Base-by-base conservation (phyloP, 257 asterid genomes). In the Haberlea rhodopensis region DNA sequence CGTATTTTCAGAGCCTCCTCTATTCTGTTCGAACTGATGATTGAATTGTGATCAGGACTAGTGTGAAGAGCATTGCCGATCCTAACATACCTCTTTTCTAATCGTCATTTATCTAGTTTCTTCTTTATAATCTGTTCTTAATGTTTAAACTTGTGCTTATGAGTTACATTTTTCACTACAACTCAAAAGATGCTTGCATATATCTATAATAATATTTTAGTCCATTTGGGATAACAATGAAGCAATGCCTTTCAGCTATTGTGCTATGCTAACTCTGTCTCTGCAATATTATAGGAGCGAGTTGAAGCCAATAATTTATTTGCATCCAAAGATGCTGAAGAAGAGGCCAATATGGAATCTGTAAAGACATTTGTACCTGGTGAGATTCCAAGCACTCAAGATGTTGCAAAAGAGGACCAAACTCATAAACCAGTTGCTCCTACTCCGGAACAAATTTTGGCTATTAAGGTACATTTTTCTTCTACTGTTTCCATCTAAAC, bases 251-350 rank as follows among this genome's bases (percentile, higher is more conserved):
- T 60, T 48, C 29, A 60, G 53, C 25, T 22, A 18, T 18, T 49
- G 64, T 61, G 34, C 26, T 9, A 34, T 24, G 28, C 65, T 51
- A 73, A 45, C 56, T 60, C 8, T 70, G 45, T 54, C 60, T 59
- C 72, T n/a, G 9, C 62, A 51, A 68, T 62, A 53, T 58, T 28
- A 70, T 72, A 94, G 99, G 99, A 94, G 84, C 96, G 97, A 55
- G 59, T 73, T 75, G 99, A 90, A 80, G 99, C 99, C 71, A 82
- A 78, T 19, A 80, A 59, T 22, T 51, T 90, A 68, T 94, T 94
- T 80, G 94, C 95, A 31, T 88, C 97, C 15, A 24, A 73, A 85
- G 99, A 90, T 83, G 99, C 95, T 45, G 97, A 88, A 81, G 97
- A 94, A 73, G 89, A 80, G 82, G 85, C 86, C 60, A 90, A 86